Evolutionary conservation across 2,329 filamentous ascomycete species (phyloP).

Genomic region (Colletotrichum sublineola): DNA sequence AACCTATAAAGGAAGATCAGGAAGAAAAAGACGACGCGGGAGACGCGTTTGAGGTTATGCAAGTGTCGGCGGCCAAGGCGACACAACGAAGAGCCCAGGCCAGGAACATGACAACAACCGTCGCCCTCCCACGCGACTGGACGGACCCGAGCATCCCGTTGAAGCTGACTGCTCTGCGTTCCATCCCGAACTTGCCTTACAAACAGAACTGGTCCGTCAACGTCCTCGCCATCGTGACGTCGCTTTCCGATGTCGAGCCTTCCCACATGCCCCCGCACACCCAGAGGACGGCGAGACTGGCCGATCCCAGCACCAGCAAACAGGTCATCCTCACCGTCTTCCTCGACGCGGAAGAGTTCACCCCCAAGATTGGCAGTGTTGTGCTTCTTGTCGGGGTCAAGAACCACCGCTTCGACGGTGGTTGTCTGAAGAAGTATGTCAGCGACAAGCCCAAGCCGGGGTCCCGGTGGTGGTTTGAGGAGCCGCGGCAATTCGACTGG

Average conservation of each 20-base stretch:
- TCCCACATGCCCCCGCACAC: constrained; percentile 62
- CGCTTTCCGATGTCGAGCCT: constrained; percentile 62
- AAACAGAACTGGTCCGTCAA: constrained; percentile 71
- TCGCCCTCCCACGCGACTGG: constrained; percentile 58
- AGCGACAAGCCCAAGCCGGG: constrained; percentile 53
- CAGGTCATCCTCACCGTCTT: constrained; percentile 68
- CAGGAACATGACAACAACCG: constrained; percentile 41
- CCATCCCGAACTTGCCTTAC: constrained; percentile 66
- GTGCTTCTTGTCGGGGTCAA: constrained; percentile 68
- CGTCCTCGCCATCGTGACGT: constrained; percentile 63
- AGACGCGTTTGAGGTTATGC: constrained; percentile 53
- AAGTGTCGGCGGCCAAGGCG: constrained; percentile 43
- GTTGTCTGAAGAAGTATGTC: constrained; percentile 60
- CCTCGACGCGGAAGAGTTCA: constrained; percentile 64
- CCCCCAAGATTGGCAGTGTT: constrained; percentile 61
- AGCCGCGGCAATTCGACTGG: constrained; percentile 62
- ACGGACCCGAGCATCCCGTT: constrained; percentile 58
- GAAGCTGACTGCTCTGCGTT: constrained; percentile 64
- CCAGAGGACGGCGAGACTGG: constrained; percentile 66
- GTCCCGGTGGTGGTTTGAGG: constrained; percentile 65
- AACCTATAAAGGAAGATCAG: not conserved
- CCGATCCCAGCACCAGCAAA: constrained; percentile 65
- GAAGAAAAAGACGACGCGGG: constrained; percentile 45
- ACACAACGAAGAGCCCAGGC: constrained; percentile 19
- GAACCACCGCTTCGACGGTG: constrained; percentile 67